These are phyloP conservation scores for Anthracocystis setariae DNA, from an alignment of 1,284 basidiomycete genomes.

Conservation along the genomic window DNA sequence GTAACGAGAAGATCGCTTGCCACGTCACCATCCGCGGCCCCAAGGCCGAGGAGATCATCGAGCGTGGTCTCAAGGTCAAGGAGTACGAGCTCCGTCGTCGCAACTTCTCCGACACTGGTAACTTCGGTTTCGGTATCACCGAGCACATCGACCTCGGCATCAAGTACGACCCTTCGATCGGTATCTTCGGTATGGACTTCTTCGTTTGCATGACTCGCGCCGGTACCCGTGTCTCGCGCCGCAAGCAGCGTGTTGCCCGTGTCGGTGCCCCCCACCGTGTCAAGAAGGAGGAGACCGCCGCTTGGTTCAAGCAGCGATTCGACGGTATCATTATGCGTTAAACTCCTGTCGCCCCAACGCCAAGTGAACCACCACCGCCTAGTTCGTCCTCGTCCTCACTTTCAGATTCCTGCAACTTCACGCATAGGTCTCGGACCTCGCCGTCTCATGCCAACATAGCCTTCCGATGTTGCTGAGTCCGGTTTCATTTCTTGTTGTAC, in stretches of 20 bases:
- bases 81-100: constrained; percentile 91
- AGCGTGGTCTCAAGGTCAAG: constrained; percentile 99
- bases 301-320: constrained; percentile 95
- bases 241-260: constrained; percentile 87
- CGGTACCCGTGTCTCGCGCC: constrained; percentile 87
- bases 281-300: constrained; percentile 75
- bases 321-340: constrained; percentile 66
- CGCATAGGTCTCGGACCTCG: constrained; percentile 1
- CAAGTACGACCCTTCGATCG: constrained; percentile 69
- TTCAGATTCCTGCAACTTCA: neutral
- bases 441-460: constrained; percentile 9
- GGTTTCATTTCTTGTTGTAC: constrained; percentile 22
- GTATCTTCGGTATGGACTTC: constrained; percentile 68
- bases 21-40: constrained; percentile 99
- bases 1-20: constrained; percentile 99
- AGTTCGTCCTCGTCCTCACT: neutral
- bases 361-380: neutral
- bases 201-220: constrained; percentile 84
- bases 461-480: constrained; percentile 2
- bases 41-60: constrained; percentile 97
- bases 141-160: constrained; percentile 96
- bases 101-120: constrained; percentile 81
- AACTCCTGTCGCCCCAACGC: constrained; percentile 11
- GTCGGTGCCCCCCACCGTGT: constrained; percentile 84
- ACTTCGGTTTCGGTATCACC: constrained; percentile 67